Base-by-base conservation (phyloP, 2,329 filamentous ascomycete species). In the Acephala macrosclerotiorum region DNA sequence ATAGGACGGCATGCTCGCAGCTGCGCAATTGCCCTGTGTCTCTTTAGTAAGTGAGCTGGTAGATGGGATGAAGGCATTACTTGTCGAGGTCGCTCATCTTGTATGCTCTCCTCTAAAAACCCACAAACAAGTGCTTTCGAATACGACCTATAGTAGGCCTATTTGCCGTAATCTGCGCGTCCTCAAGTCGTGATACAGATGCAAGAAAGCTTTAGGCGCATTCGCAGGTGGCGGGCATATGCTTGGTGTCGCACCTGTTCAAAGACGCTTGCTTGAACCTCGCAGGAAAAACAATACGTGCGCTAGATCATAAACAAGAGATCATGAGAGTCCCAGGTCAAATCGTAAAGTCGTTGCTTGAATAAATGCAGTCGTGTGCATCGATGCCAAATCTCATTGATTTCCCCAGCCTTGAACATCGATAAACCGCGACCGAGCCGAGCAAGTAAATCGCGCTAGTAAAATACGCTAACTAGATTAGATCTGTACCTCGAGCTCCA, bases 1-100 rank as follows among this genome's bases (percentile, higher is more conserved):
- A 99, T 99, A 63, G 95, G 94, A 68, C 94, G 92, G 81, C 96
- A 99, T 77, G 94, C 92, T 83, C 96, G 93, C 77, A 99, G 85
- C 80, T 97, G 94, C 79, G 93, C 91, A 77, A 99, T 99, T 66
- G 94, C 94, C 81, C 95, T 97, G 70, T 35, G 25, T 18, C n/a
- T 45, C 2, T 9, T 64, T 58, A 66, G 61, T 11, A 33, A n/a
- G 38, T 63, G 16, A 3, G 20, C n/a, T 20, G 20, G 2, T 3
- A 40, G n/a, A 51, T 22, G 58, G 40, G 25, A 57, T 64, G 65
- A 67, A 60, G 67, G 68, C 72, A 56, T 74, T 85, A 97, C 94
- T 89, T 92, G 83, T 98, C 96, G 75, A 98, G 87, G 80, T 98
- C 94, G 81, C 94, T 97, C 91, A 97, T 97, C 63, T 74, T 81